Percentiles rank a stretch among this genome's conserved stretches.
phyloP scores from a whole-genome alignment of 805 yeast species.

The Ogataea trehaloabstinens region DNA sequence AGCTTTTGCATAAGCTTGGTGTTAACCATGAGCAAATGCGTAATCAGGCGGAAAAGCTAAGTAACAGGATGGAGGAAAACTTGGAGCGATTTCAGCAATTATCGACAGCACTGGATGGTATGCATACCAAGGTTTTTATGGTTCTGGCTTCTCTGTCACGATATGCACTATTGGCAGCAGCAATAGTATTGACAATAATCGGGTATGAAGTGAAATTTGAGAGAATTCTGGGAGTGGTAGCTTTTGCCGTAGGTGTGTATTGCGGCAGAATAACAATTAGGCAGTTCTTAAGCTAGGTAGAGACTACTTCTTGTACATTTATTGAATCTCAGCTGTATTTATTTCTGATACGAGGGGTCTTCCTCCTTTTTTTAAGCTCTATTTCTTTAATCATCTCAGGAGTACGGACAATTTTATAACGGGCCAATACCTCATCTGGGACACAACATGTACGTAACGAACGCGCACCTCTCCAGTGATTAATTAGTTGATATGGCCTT shows the following conservation, averaged over 20 bases:
- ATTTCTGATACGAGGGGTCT: background rate
- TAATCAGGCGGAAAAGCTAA: conserved; percentile 1
- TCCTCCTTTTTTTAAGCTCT: background rate
- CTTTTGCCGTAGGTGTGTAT: conserved; percentile 10
- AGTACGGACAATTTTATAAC: conserved; percentile 1
- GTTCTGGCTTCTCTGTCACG: background rate
- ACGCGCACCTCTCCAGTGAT: conserved; percentile 28
- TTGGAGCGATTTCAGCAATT: conserved; percentile 9
- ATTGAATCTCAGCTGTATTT: too few relatives aligned
- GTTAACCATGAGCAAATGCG: conserved; percentile 6
- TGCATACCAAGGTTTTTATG: conserved; percentile 1
- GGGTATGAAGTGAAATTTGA: conserved; percentile 8
- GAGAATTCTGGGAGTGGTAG: conserved; percentile 4
- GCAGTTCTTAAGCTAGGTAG: background rate
- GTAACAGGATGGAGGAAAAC: conserved; percentile 6
- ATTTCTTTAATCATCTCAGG: background rate
- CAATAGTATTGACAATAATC: background rate
- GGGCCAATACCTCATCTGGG: conserved; percentile 10
- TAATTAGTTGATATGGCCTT: conserved; percentile 28
- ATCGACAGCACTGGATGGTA: conserved; percentile 1
- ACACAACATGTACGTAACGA: conserved; percentile 24
- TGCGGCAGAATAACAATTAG: conserved; percentile 3
- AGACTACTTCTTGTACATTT: too few relatives aligned
- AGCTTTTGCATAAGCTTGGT: conserved; percentile 3
- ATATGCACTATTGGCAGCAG: conserved; percentile 1